Conservation (phyloP, 2,329 filamentous ascomycete species). For the Diaporthe sp. region DNA sequence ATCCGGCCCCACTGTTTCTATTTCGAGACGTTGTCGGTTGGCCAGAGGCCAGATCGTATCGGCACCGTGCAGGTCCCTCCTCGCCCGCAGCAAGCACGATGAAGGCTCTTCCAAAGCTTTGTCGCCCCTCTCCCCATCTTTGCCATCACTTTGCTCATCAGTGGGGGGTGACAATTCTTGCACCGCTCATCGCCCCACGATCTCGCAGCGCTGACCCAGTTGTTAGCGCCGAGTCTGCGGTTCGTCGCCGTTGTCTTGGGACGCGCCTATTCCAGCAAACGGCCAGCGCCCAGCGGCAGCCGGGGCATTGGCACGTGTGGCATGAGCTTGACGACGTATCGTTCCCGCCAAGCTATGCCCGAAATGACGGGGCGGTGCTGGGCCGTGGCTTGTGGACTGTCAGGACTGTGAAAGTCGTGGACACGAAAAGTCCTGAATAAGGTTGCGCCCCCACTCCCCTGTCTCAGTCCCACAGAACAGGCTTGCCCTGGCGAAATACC, state of each 20-base stretch:
- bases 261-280: slow-evolving; percentile 3
- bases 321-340: slow-evolving; percentile 29
- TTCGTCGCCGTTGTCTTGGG: slow-evolving; percentile 11
- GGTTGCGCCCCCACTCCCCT: slow-evolving; percentile 39
- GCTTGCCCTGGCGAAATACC: slow-evolving; percentile 34
- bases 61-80: slow-evolving; percentile 23
- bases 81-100: slow-evolving; percentile 2
- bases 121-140: slow-evolving; percentile 10
- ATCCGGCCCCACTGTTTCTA: slow-evolving; percentile 34
- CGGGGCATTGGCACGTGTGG: slow-evolving; percentile 15
- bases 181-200: slow-evolving; percentile 8
- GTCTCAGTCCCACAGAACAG: slow-evolving; percentile 31
- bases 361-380: slow-evolving; percentile 36
- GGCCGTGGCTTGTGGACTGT: slow-evolving; percentile 2
- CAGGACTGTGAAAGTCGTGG: slow-evolving; percentile 18
- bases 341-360: slow-evolving; percentile 29
- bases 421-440: slow-evolving; percentile 40
- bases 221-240: slow-evolving; percentile 8
- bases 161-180: not conserved
- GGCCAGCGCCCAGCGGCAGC: slow-evolving; percentile 16
- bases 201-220: slow-evolving; percentile 5
- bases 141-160: not conserved
- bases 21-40: slow-evolving; percentile 29
- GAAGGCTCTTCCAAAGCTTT: slow-evolving; percentile 21
- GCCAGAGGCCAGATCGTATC: slow-evolving; percentile 28